Base-by-base conservation (phyloP, 148 eudicot genomes). In the Polygonum maritimum region DNA sequence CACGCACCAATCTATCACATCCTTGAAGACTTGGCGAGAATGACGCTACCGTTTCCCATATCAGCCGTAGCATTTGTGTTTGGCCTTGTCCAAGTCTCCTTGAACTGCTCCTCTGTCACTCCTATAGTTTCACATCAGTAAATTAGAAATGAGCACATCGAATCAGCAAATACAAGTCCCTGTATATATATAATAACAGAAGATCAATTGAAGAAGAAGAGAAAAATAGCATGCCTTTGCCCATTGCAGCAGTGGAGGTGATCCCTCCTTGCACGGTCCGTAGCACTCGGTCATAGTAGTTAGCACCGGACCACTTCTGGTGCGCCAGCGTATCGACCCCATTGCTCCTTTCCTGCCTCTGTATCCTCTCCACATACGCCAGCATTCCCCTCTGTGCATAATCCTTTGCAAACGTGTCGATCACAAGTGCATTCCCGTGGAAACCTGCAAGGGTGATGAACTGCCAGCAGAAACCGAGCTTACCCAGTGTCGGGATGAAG, bases 241-340 rank as follows among this genome's bases (percentile, higher is more conserved):
- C 97, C 97, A 91, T 91, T 41, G 97, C 93, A 74, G 97, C 97
- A 60, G 97, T 91, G 2, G 97, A 91, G 78, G 91, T 91, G 67
- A 91, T 91, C 10, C 97, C 97, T 3, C 97, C 97, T 77, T 91
- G 97, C 76, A 91, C 97, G 71, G 97, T 91, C 83, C 87, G 83
- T 0, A 91, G 86, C 16, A 91, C 90, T 51, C 90, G 84, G 7
- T 91, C 97, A 67, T 91, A 89, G 86, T 91, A 91, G 81, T 89
- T 91, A 3, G 97, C 97, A 71, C 93, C 97, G 26, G 97, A 91
- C 97, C 97, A 91, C 80, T 91, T 91, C 82, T 89, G 97, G 78
- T 91, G 93, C 52, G 97, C 97, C 58, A 91, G 21, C 4, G 97
- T 91, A 52, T 91, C 97, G 21, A 89, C 97, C 0, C 86, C 92